Percentiles rank a stretch among this genome's conserved stretches.
These are phyloP conservation scores for Cryptococcus jaspeensis DNA, from an alignment of 1,284 basidiomycete genomes.

Conservation along the genomic window DNA sequence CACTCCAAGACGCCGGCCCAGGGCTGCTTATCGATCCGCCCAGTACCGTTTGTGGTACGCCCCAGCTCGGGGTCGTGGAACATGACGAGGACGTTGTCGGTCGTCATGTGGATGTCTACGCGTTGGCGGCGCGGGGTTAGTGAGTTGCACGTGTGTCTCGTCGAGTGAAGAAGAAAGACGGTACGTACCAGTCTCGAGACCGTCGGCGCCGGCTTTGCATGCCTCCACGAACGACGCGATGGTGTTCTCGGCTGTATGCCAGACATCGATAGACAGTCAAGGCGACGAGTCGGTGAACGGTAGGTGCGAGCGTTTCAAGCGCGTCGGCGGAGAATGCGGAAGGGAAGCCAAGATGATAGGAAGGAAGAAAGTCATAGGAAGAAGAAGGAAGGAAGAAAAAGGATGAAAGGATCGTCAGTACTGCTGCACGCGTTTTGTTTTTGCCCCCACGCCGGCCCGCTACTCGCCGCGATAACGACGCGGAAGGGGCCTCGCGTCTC, in stretches of 20 bases:
- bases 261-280: background rate
- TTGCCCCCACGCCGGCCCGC: too few relatives aligned
- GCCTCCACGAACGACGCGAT: constrained; percentile 89
- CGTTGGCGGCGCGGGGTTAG: background rate
- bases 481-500: background rate
- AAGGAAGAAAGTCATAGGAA: too few relatives aligned
- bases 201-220: constrained; percentile 88
- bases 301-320: too few relatives aligned
- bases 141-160: background rate
- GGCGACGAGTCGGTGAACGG: background rate
- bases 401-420: too few relatives aligned
- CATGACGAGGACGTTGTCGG: constrained; percentile 87
- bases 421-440: too few relatives aligned
- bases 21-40: constrained; percentile 54
- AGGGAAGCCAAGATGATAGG: background rate
- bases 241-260: constrained; percentile 70
- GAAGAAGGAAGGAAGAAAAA: too few relatives aligned
- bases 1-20: constrained; percentile 53
- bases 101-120: constrained; percentile 91
- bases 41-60: constrained; percentile 59
- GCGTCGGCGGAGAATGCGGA: too few relatives aligned
- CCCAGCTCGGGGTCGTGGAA: constrained; percentile 80
- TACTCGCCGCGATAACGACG: too few relatives aligned
- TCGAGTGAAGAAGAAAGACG: background rate
- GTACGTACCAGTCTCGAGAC: constrained; percentile 74